Evolutionary conservation across 345 rosid species (phyloP).

Genomic region (Melaleuca alternifolia): DNA sequence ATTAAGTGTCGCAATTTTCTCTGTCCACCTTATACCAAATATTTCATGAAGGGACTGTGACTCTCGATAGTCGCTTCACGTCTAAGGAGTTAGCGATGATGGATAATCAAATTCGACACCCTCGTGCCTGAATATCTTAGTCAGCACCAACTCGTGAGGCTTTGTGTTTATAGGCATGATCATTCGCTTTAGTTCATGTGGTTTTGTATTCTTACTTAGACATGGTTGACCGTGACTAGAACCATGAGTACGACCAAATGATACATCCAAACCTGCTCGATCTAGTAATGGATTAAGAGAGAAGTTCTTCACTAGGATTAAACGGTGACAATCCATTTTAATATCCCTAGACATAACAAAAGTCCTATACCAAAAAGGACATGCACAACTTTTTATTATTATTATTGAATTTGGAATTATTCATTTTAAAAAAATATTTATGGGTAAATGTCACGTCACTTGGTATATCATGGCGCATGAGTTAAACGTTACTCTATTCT

Average conservation of each 20-base stretch:
- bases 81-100: not conserved
- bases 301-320: not conserved
- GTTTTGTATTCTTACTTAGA: not conserved
- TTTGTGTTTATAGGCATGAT: too few relatives aligned
- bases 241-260: not conserved
- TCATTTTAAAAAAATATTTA: not conserved
- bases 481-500: not conserved
- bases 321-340: too few relatives aligned
- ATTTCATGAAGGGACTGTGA: not conserved
- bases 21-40: too few relatives aligned
- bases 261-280: not conserved
- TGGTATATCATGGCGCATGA: not conserved
- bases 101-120: not conserved
- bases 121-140: not conserved
- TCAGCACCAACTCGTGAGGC: not conserved
- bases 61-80: not conserved
- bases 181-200: not conserved
- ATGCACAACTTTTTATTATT: too few relatives aligned
- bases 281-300: not conserved
- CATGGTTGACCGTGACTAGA: not conserved
- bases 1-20: too few relatives aligned
- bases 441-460: not conserved
- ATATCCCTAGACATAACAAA: too few relatives aligned
- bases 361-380: too few relatives aligned
- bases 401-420: not conserved